Conservation (phyloP, 345 rosid genomes). For the Noccaea bulbosa region DNA sequence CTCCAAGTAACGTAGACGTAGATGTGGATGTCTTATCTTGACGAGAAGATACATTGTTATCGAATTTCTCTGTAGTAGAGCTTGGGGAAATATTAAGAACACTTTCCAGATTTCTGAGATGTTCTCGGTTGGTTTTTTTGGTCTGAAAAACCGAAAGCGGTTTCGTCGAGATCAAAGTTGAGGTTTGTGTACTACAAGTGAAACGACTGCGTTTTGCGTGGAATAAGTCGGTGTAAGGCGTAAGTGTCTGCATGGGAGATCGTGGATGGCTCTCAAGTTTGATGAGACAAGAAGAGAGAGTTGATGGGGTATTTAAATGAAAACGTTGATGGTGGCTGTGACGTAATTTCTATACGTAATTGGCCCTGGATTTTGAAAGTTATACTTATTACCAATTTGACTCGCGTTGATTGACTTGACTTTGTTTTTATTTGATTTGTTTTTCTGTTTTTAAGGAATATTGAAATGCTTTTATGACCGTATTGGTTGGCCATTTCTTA, state of each 20-base stretch:
- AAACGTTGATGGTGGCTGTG: conserved; percentile 16
- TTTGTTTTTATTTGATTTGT: conserved; percentile 40
- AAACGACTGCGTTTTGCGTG: conserved; percentile 54
- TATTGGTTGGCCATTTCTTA: conserved; percentile 36
- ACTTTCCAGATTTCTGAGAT: conserved; percentile 67
- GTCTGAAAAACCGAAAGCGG: not conserved
- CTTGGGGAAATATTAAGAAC: conserved; percentile 31
- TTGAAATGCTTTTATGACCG: conserved; percentile 16
- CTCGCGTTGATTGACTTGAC: conserved; percentile 40
- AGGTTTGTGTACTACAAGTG: conserved; percentile 49
- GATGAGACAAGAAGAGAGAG: conserved; percentile 20
- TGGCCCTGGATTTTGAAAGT: conserved; percentile 9
- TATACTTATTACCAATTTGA: conserved; percentile 29
- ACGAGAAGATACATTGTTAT: conserved; percentile 18
- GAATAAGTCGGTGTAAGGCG: conserved; percentile 52
- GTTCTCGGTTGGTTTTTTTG: conserved; percentile 32
- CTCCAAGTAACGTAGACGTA: conserved; percentile 47
- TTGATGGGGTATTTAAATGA: conserved; percentile 27
- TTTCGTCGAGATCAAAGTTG: conserved; percentile 53
- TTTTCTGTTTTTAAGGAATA: conserved; percentile 9
- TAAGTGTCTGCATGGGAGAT: conserved; percentile 57
- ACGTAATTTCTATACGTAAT: not conserved
- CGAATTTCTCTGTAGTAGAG: not conserved
- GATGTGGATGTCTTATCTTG: conserved; percentile 37
- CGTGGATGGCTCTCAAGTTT: conserved; percentile 18